These are phyloP conservation scores for Alternaria arborescens DNA, from an alignment of 2,329 filamentous ascomycete species.

Conservation along the genomic window DNA sequence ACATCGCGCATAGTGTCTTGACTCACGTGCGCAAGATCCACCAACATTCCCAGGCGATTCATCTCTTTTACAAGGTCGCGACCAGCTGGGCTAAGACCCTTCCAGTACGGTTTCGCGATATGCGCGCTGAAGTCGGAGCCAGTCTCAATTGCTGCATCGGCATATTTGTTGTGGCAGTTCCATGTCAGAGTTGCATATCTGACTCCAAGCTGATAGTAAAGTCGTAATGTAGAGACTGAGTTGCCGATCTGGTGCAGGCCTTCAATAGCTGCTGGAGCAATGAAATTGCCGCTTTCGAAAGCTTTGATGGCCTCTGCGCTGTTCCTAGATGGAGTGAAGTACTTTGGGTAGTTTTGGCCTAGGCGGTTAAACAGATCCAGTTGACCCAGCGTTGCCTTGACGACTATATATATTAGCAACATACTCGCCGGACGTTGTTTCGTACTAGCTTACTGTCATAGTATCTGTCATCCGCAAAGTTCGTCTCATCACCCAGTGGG, in stretches of 20 bases:
- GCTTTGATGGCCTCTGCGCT: slow-evolving; percentile 68
- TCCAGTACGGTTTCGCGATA: slow-evolving; percentile 66
- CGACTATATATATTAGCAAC: slow-evolving; percentile 54
- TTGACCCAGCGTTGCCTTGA: slow-evolving; percentile 75
- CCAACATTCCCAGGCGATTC: slow-evolving; percentile 94
- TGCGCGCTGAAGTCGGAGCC: slow-evolving; percentile 52
- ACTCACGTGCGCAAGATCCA: slow-evolving; percentile 83
- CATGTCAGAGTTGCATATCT: slow-evolving; percentile 90
- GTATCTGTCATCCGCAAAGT: slow-evolving; percentile 79
- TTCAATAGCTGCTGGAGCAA: slow-evolving; percentile 51
- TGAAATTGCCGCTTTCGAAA: slow-evolving; percentile 49
- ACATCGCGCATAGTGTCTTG: slow-evolving; percentile 87
- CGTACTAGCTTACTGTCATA: slow-evolving; percentile 63
- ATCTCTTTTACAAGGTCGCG: slow-evolving; percentile 80
- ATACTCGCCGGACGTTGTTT: not conserved
- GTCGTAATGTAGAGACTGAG: slow-evolving; percentile 75
- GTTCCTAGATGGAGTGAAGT: slow-evolving; percentile 72
- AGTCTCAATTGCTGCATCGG: slow-evolving; percentile 78
- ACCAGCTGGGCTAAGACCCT: slow-evolving; percentile 77
- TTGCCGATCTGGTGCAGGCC: slow-evolving; percentile 95
- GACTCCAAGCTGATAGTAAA: slow-evolving; percentile 79
- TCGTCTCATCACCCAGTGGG: slow-evolving; percentile 69
- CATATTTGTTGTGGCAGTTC: slow-evolving; percentile 91
- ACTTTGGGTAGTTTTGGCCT: slow-evolving; percentile 68
- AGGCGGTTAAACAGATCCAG: slow-evolving; percentile 77